phyloP scores from a whole-genome alignment of 2,329 filamentous ascomycete species.

The Monilinia vaccinii-corymbosi region DNA sequence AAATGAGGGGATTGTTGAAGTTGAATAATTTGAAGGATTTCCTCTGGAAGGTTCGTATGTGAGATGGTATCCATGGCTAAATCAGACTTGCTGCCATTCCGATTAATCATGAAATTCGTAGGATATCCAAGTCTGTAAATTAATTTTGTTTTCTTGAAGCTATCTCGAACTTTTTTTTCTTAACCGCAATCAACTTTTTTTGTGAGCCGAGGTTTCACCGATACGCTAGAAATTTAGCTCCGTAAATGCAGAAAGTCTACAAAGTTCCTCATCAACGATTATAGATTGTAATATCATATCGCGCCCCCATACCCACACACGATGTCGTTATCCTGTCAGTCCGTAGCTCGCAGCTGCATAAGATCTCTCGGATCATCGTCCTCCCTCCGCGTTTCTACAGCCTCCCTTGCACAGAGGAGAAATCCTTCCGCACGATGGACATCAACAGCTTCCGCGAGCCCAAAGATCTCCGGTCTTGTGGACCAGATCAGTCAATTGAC shows the following conservation, averaged over 20 bases:
- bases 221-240: slow-evolving; percentile 13
- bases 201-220: slow-evolving; percentile 2
- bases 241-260: slow-evolving; percentile 9
- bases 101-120: slow-evolving; percentile 21
- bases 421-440: slow-evolving; percentile 62
- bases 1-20: slow-evolving; percentile 55
- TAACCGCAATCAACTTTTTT: slow-evolving; percentile 9
- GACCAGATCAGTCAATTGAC: slow-evolving; percentile 99
- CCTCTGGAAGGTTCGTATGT: slow-evolving; percentile 55
- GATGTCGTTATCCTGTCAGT: slow-evolving; percentile 56
- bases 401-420: slow-evolving; percentile 38
- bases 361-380: slow-evolving; percentile 47
- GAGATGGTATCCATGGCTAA: slow-evolving; percentile 31
- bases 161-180: slow-evolving; percentile 14
- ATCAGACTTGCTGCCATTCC: slow-evolving; percentile 47
- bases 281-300: slow-evolving; percentile 7
- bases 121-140: background rate
- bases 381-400: slow-evolving; percentile 38
- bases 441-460: slow-evolving; percentile 65
- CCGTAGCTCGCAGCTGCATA: slow-evolving; percentile 55
- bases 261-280: slow-evolving; percentile 22
- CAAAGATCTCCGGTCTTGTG: slow-evolving; percentile 91
- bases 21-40: slow-evolving; percentile 59
- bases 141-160: background rate
- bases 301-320: slow-evolving; percentile 28